phyloP scores from a whole-genome alignment of 108 stramenopile genomes.

The Mediolabrus comicus region DNA sequence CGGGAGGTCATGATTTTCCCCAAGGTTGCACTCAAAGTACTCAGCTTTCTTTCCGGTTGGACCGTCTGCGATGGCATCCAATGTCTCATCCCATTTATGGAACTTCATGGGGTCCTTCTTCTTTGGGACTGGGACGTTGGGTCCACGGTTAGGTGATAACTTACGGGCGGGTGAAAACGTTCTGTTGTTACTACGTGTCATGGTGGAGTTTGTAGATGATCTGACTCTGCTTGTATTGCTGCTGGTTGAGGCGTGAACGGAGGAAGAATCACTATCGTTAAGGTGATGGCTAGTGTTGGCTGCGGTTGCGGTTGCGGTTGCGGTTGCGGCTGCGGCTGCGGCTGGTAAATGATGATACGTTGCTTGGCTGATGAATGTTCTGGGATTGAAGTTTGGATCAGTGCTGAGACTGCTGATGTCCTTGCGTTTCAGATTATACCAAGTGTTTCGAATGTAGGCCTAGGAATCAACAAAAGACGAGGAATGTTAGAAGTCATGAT shows the following conservation, averaged over 20 bases:
- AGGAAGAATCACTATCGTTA: neutral
- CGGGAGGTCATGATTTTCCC: neutral
- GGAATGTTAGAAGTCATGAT: neutral
- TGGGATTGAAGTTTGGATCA: neutral
- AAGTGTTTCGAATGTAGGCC: neutral
- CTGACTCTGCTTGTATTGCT: neutral
- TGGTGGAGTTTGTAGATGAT: neutral
- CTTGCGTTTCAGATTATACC: neutral
- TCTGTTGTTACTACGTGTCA: neutral
- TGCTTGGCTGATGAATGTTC: neutral
- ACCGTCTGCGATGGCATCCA: neutral
- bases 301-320: too few species aligned
- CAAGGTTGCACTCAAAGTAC: neutral
- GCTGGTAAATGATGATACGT: neutral
- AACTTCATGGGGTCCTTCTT: neutral
- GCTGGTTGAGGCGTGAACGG: neutral
- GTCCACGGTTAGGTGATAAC: too few species aligned
- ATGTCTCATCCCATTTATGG: neutral
- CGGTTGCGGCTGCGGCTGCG: neutral
- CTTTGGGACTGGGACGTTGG: neutral
- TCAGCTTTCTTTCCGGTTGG: neutral
- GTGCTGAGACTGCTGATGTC: neutral
- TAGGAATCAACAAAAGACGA: neutral
- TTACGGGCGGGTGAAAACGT: neutral
- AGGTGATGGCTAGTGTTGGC: too few species aligned